phyloP scores from a whole-genome alignment of 257 asterid genomes.

The Marsdenia floribunda region DNA sequence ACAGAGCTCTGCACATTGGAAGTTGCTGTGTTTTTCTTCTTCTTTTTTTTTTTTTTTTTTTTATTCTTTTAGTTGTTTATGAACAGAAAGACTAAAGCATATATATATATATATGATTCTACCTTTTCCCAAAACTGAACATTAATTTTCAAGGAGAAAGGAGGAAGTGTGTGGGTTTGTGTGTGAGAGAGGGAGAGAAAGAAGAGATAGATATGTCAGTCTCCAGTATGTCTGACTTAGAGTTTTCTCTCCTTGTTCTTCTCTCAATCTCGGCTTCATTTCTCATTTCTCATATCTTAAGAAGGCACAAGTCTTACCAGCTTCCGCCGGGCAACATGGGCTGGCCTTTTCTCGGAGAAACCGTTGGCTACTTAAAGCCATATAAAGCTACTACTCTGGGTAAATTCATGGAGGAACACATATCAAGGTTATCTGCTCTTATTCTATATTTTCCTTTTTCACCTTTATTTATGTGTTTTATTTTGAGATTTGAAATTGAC shows the following conservation, averaged over 20 bases:
- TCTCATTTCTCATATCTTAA: constrained; percentile 25
- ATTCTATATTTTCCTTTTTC: not conserved
- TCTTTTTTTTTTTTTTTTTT: not conserved
- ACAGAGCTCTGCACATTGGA: not conserved
- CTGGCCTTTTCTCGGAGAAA: constrained; percentile 93
- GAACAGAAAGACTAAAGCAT: constrained; percentile 13
- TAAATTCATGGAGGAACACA: constrained; percentile 79
- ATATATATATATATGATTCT: constrained; percentile 2
- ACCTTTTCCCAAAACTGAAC: constrained; percentile 14
- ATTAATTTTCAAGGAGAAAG: not conserved
- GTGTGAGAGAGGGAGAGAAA: not conserved
- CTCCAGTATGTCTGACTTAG: constrained; percentile 44
- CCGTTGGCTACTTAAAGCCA: constrained; percentile 68
- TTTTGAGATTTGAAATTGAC: not conserved
- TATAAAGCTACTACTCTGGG: constrained; percentile 66
- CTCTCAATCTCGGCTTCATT: constrained; percentile 31
- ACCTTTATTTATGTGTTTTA: not conserved
- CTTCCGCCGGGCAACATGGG: constrained; percentile 96
- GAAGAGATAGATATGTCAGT: not conserved
- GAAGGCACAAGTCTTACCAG: constrained; percentile 34
- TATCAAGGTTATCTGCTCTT: constrained; percentile 42
- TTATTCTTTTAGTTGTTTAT: not conserved
- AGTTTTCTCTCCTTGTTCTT: constrained; percentile 40
- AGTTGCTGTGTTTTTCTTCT: not conserved
- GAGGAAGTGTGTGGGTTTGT: constrained; percentile 3